Conservation (phyloP, 2,329 filamentous ascomycete species). For the Dryadomyces quercus-mongolicae region DNA sequence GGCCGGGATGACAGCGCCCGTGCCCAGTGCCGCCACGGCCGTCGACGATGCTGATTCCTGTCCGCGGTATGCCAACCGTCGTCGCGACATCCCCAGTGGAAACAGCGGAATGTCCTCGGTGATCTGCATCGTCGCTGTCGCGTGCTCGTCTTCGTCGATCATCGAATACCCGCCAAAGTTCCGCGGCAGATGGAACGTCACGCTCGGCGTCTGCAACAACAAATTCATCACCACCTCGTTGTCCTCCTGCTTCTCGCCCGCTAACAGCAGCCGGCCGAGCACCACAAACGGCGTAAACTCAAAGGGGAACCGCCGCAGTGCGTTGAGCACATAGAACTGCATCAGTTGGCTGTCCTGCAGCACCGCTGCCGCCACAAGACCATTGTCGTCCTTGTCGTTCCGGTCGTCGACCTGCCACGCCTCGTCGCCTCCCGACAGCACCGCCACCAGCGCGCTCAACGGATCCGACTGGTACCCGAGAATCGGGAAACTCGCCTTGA, state of each 20-base stretch:
- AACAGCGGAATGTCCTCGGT: conserved; percentile 53
- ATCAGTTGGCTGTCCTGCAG: conserved; percentile 45
- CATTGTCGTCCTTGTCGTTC: conserved; percentile 15
- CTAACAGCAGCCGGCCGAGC: conserved; percentile 43
- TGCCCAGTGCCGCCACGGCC: background rate
- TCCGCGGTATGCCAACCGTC: conserved; percentile 29
- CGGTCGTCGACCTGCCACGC: conserved; percentile 41
- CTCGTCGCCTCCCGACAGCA: conserved; percentile 41
- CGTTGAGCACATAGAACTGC: conserved; percentile 49
- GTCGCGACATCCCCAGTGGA: conserved; percentile 30
- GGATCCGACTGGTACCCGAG: conserved; percentile 65
- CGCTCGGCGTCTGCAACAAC: conserved; percentile 55
- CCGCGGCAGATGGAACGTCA: conserved; percentile 66
- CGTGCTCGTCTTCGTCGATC: conserved; percentile 63
- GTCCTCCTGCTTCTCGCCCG: conserved; percentile 25
- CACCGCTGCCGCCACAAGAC: conserved; percentile 27
- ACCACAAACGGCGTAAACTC: conserved; percentile 51
- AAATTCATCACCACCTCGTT: conserved; percentile 41
- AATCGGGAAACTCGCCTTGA: conserved; percentile 53
- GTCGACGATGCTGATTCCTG: too few relatives aligned
- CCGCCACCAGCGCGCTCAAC: conserved; percentile 50
- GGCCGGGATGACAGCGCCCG: conserved; percentile 46
- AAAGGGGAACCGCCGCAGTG: conserved; percentile 70
- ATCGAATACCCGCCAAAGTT: conserved; percentile 65
- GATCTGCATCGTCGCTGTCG: conserved; percentile 61